Base-by-base conservation (phyloP, 176 grass and related monocot species). In the Chrysopogon serrulatus region DNA sequence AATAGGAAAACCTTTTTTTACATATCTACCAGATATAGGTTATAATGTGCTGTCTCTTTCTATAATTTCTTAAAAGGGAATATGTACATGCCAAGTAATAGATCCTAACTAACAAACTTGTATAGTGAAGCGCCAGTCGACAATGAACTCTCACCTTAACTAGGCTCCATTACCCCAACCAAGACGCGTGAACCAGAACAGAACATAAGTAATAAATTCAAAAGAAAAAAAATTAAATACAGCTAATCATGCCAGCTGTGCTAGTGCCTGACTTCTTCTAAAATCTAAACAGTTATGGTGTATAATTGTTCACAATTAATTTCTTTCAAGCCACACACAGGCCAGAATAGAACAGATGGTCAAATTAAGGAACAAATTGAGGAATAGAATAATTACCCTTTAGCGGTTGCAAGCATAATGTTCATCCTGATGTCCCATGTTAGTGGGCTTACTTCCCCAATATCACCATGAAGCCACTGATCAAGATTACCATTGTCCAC, bases 401-500 rank as follows among this genome's bases (percentile, higher is more conserved):
- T 98, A 63, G 96, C 96, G 8, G 96, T 98, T 89, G 89, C 93
- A 47, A 98, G 91, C 73, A 98, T 88, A 85, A 98, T 87, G 88
- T 98, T 98, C 93, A 96, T 90, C 77, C 96, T 90, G 49, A 92
- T 84, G 26, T 96, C 91, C 96, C 93, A 98, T 63, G 91, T 95
- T 64, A 98, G 79, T 35, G 93, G 96, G 76, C 89, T 96, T 62
- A 89, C 81, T 73, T 90, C 87, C 17, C 89, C 96, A 42, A 92
- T 86, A 79, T 96, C 96, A 30, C 96, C 96, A 86, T 94, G 96
- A 74, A 98, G 85, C 93, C 96, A 98, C 60, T 90, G 91, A 76
- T 98, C 93, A 48, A 98, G 88, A 85, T 94, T 98, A 19, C 96
- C 96, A 41, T 98, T 98, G 83, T 96, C 96, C 56, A 98, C 87